Base-by-base conservation (phyloP, 352 stramenopile species). In the Globisporangium heterothallicum region DNA sequence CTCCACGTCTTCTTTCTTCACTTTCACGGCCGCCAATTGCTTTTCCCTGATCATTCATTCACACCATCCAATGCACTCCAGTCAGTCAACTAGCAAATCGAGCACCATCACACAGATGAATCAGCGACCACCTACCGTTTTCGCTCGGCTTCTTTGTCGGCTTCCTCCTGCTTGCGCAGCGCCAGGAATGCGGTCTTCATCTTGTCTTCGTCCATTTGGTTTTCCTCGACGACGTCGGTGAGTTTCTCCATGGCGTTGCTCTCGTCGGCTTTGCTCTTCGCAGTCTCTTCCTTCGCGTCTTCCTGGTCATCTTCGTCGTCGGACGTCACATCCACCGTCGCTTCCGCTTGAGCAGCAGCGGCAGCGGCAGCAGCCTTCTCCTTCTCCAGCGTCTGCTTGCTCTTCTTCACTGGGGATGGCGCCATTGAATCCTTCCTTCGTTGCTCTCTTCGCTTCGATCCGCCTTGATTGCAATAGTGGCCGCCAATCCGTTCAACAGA, bases 171-270 rank as follows among this genome's bases (percentile, higher is more conserved):
- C 56, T 90, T 88, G 35, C 63, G 73, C 56, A 94, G 59, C 44
- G 74, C 68, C 56, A 78, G 61, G 55, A 94, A 90, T 25, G 83
- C 79, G 51, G 83, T 50, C 60, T 89, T 91, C 80, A 93, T 90
- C 69, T 89, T 91, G 74, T 92, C 86, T 43, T 85, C 80, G 72
- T 94, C 84, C 75, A 94, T 86, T 48, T 88, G 72, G 60, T 89
- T 92, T 64, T 94, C 83, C 65, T 91, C 81, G 36, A 90, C 81
- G 26, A 83, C 67, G 57, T 94, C 84, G 38, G 78, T 91, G 53
- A 94, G 75, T 58, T 90, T 94, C 49, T 92, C 70, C 63, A 94
- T 82, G 24, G 84, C 84, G 42, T 46, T 86, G 60, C 68, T 88
- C 61, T 89, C 80, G 43, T 94, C 84, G 36, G 84, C 78, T 59